Evolutionary conservation across 2,329 filamentous ascomycete genomes (phyloP).

Genomic region (Aspergillus ustus): DNA sequence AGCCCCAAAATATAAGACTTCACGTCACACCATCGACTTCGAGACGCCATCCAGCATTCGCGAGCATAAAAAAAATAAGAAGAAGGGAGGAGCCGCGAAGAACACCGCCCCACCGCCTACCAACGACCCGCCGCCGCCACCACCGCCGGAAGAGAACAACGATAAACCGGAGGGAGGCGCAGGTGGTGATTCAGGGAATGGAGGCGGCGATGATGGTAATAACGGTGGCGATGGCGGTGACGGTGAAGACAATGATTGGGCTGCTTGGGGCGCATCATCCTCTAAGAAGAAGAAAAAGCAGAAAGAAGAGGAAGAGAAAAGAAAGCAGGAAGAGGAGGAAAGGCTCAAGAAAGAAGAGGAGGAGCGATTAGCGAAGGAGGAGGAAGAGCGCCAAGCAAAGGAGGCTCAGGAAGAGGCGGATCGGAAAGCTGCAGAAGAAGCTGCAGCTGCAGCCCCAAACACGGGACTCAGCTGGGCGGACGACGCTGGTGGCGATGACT

Average conservation of each 20-base stretch:
- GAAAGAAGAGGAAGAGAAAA: slow-evolving; percentile 36
- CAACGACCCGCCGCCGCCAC: slow-evolving; percentile 18
- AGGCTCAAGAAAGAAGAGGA: slow-evolving; percentile 34
- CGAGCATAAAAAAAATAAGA: slow-evolving; percentile 39
- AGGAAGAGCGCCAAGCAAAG: slow-evolving; percentile 30
- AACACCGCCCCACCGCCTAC: slow-evolving; percentile 14
- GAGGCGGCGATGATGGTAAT: slow-evolving; percentile 39
- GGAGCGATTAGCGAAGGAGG: slow-evolving; percentile 30
- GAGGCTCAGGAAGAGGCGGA: slow-evolving; percentile 42
- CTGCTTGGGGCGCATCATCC: slow-evolving; percentile 42
- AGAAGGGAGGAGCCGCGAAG: slow-evolving; percentile 29
- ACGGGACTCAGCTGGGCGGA: slow-evolving; percentile 52
- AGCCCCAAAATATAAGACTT: slow-evolving; percentile 13
- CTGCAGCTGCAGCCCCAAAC: slow-evolving; percentile 31
- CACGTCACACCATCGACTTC: slow-evolving; percentile 31
- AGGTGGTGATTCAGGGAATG: slow-evolving; percentile 40
- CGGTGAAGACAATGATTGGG: slow-evolving; percentile 46
- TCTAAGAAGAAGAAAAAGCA: slow-evolving; percentile 42
- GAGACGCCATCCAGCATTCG: slow-evolving; percentile 30
- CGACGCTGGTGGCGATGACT: slow-evolving; percentile 52
- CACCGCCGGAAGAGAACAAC: slow-evolving; percentile 25
- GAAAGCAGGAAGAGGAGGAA: slow-evolving; percentile 30
- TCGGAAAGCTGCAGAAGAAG: slow-evolving; percentile 29
- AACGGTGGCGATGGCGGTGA: slow-evolving; percentile 39
- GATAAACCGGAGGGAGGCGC: slow-evolving; percentile 28